These are phyloP conservation scores for Datura wrightii DNA, from an alignment of 257 asterid species.

Conservation along the genomic window DNA sequence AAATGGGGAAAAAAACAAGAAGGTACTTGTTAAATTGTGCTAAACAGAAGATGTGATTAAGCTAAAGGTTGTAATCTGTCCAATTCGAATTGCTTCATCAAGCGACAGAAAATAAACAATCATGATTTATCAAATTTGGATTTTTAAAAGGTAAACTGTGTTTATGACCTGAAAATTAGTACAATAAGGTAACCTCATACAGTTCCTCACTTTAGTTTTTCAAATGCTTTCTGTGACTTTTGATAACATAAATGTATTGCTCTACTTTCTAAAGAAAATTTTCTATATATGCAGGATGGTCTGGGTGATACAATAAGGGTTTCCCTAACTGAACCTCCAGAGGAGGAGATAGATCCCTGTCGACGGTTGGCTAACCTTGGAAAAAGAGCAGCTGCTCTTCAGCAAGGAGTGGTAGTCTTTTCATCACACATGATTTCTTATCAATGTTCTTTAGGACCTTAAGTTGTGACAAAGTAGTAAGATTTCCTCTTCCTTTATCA, in stretches of 20 bases:
- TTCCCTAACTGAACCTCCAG: constrained; percentile 97
- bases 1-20: neutral
- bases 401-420: constrained; percentile 95
- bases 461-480: constrained; percentile 27
- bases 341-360: constrained; percentile 96
- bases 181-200: neutral
- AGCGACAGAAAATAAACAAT: neutral
- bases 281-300: constrained; percentile 69
- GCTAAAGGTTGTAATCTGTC: neutral
- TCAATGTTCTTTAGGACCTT: constrained; percentile 33
- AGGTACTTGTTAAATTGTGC: neutral
- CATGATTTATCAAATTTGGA: neutral
- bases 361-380: constrained; percentile 97
- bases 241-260: neutral
- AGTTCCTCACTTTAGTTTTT: neutral
- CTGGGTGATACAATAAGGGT: constrained; percentile 97
- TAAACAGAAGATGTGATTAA: neutral
- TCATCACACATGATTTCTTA: constrained; percentile 20
- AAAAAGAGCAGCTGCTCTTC: constrained; percentile 82
- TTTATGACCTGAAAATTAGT: neutral
- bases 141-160: neutral
- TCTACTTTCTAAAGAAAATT: constrained; percentile 1
- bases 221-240: neutral
- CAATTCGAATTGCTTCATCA: neutral
- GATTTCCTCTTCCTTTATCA: constrained; percentile 39